Conservation (phyloP, 805 yeast species). For the Saccharomycopsis olivae region DNA sequence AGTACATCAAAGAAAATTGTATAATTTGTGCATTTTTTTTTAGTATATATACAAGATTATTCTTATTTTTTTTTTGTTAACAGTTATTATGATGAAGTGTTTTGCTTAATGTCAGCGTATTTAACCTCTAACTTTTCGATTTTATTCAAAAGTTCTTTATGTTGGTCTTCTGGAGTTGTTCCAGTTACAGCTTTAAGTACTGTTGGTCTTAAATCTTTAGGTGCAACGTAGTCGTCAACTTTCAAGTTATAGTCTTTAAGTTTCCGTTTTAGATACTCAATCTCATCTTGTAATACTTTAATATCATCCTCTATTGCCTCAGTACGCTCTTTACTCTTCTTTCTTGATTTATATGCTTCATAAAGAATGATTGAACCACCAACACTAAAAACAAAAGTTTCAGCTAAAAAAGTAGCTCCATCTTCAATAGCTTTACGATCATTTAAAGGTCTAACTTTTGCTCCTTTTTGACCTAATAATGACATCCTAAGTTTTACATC, state of each 20-base stretch:
- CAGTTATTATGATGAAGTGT: background rate
- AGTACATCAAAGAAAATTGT: background rate
- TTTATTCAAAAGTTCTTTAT: background rate
- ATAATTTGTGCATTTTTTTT: background rate
- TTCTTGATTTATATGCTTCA: constrained; percentile 59
- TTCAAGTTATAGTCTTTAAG: constrained; percentile 30
- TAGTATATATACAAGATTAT: background rate
- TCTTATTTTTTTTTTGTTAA: background rate
- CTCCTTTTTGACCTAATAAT: constrained; percentile 41
- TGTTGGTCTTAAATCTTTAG: constrained; percentile 35
- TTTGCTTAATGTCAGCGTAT: background rate
- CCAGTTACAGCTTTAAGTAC: constrained; percentile 25
- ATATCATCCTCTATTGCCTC: constrained; percentile 69
- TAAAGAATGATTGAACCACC: constrained; percentile 68
- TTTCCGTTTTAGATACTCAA: constrained; percentile 43
- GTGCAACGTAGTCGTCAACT: constrained; percentile 40
- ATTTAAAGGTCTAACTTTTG: constrained; percentile 61
- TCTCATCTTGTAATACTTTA: constrained; percentile 56
- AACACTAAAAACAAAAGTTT: constrained; percentile 65
- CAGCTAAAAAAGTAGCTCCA: constrained; percentile 74
- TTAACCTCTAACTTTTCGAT: constrained; percentile 7
- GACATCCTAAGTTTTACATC: constrained; percentile 54
- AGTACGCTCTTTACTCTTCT: constrained; percentile 50
- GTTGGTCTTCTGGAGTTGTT: background rate
- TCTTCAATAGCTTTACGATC: constrained; percentile 73